These are phyloP conservation scores for Periconia sp. DNA, from an alignment of 2,329 filamentous ascomycete genomes.

Conservation along the genomic window DNA sequence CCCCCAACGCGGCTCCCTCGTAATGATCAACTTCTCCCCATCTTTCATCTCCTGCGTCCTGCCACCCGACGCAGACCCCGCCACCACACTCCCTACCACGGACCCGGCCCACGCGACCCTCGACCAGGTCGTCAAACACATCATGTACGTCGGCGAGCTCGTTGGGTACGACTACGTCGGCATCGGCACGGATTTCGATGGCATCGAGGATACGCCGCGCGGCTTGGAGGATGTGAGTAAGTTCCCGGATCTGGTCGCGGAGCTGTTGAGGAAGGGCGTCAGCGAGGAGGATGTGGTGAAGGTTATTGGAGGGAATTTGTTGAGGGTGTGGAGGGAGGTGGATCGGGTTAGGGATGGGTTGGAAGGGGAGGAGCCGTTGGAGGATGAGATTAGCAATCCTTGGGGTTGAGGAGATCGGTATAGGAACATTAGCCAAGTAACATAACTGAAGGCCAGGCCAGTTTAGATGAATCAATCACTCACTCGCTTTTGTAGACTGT, in stretches of 20 bases:
- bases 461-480: no score
- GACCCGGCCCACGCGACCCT: constrained; percentile 72
- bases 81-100: constrained; percentile 60
- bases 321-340: constrained; percentile 81
- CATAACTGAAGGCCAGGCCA: no score
- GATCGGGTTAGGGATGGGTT: constrained; percentile 70
- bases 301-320: constrained; percentile 75
- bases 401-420: no score
- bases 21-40: constrained; percentile 90
- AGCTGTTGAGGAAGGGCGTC: constrained; percentile 72
- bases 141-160: constrained; percentile 76
- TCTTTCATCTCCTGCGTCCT: constrained; percentile 77
- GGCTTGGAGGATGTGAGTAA: constrained; percentile 85
- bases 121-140: constrained; percentile 75
- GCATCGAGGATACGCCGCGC: constrained; percentile 64
- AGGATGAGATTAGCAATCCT: constrained; percentile 43
- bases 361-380: constrained; percentile 53
- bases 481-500: no score
- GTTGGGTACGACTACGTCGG: constrained; percentile 90
- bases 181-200: constrained; percentile 88
- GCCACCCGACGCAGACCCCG: constrained; percentile 50
- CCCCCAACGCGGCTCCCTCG: constrained; percentile 70
- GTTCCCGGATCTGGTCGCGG: constrained; percentile 76
- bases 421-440: no score
- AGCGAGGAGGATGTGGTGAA: constrained; percentile 73